A percentile compares a stretch with the other conserved stretches of the same genome.
Conservation (phyloP, 768 basidiomycete genomes). For the Pleurotus ostreatus region DNA sequence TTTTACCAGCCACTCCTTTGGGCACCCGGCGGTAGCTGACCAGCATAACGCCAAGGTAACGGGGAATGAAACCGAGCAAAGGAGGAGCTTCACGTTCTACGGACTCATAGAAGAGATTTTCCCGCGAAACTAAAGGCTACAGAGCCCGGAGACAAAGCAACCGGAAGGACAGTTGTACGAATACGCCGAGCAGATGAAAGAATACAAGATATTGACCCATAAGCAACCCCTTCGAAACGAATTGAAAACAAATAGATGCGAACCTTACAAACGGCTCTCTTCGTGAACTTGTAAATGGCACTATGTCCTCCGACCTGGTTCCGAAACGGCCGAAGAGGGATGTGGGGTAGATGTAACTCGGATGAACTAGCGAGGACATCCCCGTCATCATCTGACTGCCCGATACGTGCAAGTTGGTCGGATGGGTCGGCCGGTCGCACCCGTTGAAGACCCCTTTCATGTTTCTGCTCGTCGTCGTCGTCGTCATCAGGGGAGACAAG, state of each 20-base stretch:
- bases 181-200: too few species aligned
- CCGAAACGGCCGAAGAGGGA: slow-evolving; percentile 91
- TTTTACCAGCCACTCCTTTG: slow-evolving; percentile 24
- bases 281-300: slow-evolving; percentile 97
- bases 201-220: slow-evolving; percentile 11
- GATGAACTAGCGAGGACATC: slow-evolving; percentile 38
- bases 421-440: neutral
- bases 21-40: slow-evolving; percentile 89
- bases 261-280: slow-evolving; percentile 98
- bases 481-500: neutral
- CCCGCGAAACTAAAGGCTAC: slow-evolving; percentile 92
- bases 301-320: slow-evolving; percentile 98
- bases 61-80: slow-evolving; percentile 90
- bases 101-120: slow-evolving; percentile 97
- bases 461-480: slow-evolving; percentile 2
- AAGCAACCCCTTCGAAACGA: slow-evolving; percentile 19
- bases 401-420: too few species aligned
- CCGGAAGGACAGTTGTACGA: too few species aligned
- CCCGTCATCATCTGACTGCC: neutral
- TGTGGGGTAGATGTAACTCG: slow-evolving; percentile 71
- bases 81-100: slow-evolving; percentile 94
- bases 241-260: slow-evolving; percentile 25
- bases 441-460: neutral
- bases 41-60: slow-evolving; percentile 97
- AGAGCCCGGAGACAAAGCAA: slow-evolving; percentile 6